phyloP scores from a whole-genome alignment of 2,329 filamentous ascomycete species.

The Magnaporthales sp. region DNA sequence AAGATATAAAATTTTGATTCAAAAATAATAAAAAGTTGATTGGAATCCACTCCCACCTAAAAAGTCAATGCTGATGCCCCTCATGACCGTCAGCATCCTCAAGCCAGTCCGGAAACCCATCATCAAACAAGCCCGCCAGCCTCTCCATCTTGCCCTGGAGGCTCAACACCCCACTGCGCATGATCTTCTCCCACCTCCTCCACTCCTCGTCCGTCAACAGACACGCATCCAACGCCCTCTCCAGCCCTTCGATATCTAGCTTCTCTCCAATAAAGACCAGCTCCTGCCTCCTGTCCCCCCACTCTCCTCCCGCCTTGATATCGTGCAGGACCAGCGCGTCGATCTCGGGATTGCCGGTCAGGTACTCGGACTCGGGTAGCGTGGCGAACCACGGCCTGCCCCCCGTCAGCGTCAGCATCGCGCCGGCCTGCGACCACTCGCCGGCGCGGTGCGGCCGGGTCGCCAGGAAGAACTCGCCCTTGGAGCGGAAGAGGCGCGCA shows the following conservation, averaged over 20 bases:
- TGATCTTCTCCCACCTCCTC: slow-evolving; percentile 20
- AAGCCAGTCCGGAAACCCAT: slow-evolving; percentile 12
- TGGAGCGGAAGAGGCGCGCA: slow-evolving; percentile 50
- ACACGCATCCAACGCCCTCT: slow-evolving; percentile 47
- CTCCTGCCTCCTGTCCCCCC: slow-evolving; percentile 64
- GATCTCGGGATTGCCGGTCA: slow-evolving; percentile 35
- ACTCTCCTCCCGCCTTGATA: slow-evolving; percentile 45
- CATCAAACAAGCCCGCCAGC: slow-evolving; percentile 9
- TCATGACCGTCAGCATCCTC: slow-evolving; percentile 6
- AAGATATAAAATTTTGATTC: no score
- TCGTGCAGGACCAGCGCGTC: slow-evolving; percentile 40
- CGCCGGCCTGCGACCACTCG: slow-evolving; percentile 56
- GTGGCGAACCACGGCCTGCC: slow-evolving; percentile 52
- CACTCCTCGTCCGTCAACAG: slow-evolving; percentile 54
- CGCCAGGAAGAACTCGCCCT: slow-evolving; percentile 52
- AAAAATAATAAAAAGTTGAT: no score
- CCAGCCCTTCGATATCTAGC: slow-evolving; percentile 43
- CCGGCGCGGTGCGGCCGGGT: slow-evolving; percentile 46
- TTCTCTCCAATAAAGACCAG: slow-evolving; percentile 66
- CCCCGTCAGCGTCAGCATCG: slow-evolving; percentile 52
- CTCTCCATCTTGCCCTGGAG: neutral
- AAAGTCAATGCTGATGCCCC: slow-evolving; percentile 2
- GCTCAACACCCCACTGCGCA: slow-evolving; percentile 7
- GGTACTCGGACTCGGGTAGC: slow-evolving; percentile 40
- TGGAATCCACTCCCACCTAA: no score